phyloP scores from a whole-genome alignment of 768 basidiomycete genomes.

The Auriculariales sp. region DNA sequence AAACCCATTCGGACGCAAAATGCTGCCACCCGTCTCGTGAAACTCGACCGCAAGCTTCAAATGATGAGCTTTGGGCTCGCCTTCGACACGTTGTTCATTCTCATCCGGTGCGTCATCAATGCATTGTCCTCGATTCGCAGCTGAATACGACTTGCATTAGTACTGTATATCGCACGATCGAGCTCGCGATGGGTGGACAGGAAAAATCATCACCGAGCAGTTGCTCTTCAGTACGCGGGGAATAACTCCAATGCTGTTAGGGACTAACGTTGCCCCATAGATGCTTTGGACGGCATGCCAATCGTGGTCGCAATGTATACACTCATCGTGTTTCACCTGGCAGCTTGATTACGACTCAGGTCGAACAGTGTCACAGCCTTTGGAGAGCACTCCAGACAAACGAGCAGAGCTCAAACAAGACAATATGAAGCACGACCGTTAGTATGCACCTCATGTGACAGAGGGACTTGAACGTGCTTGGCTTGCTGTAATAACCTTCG shows the following conservation, averaged over 20 bases:
- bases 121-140: not conserved
- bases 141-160: conserved; percentile 14
- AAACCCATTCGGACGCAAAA: conserved; percentile 16
- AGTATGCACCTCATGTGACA: too few species aligned
- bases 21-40: not conserved
- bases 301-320: conserved; percentile 6
- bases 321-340: conserved; percentile 7
- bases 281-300: conserved; percentile 6
- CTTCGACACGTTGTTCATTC: conserved; percentile 24
- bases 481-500: too few species aligned
- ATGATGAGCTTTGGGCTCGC: conserved; percentile 20
- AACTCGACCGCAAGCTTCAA: not conserved
- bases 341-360: not conserved
- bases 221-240: conserved; percentile 25
- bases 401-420: too few species aligned
- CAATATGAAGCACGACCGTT: too few species aligned
- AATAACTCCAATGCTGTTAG: not conserved
- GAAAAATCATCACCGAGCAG: conserved; percentile 33
- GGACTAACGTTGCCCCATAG: conserved; percentile 1
- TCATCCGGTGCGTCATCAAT: conserved; percentile 26
- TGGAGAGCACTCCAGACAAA: too few species aligned
- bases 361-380: too few species aligned
- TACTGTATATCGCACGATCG: conserved; percentile 36
- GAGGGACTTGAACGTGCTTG: too few species aligned
- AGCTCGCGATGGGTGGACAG: conserved; percentile 37